Evolutionary conservation across 306 rosid genomes (phyloP).

Genomic region (Quercus parvula): DNA sequence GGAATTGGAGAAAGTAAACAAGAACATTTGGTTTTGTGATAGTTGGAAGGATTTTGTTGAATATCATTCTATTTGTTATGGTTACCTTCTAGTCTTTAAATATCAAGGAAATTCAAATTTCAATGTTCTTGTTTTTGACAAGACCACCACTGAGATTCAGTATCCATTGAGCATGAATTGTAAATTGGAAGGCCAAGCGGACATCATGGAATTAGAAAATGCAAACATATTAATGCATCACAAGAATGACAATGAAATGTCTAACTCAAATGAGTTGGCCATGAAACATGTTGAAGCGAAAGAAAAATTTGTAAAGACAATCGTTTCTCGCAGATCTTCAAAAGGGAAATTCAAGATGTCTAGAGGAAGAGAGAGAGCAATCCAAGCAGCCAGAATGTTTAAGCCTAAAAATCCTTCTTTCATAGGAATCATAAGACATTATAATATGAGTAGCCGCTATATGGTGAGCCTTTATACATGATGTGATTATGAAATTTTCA

Average conservation of each 20-base stretch:
- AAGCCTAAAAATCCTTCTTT: constrained; percentile 23
- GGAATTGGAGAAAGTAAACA: constrained; percentile 9
- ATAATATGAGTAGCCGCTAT: neutral
- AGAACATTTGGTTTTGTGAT: neutral
- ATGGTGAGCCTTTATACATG: constrained; percentile 22
- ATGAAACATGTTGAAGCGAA: neutral
- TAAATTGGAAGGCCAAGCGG: neutral
- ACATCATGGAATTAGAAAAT: neutral
- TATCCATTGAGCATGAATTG: constrained; percentile 8
- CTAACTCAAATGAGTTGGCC: neutral
- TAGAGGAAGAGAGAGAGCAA: neutral
- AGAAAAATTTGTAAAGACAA: no score
- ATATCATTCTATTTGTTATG: constrained; percentile 3
- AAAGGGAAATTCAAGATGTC: no score
- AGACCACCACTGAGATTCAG: constrained; percentile 17
- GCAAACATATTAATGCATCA: neutral
- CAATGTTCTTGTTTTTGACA: constrained; percentile 16
- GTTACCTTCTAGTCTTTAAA: constrained; percentile 19
- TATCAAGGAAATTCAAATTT: constrained; percentile 25
- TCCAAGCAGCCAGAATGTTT: constrained; percentile 2
- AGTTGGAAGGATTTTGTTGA: constrained; percentile 19
- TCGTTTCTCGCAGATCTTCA: neutral
- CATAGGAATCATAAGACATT: neutral
- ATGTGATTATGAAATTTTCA: neutral
- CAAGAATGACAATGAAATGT: neutral